Base-by-base conservation (phyloP, 805 yeast species). In the Suhomyces prunicola region DNA sequence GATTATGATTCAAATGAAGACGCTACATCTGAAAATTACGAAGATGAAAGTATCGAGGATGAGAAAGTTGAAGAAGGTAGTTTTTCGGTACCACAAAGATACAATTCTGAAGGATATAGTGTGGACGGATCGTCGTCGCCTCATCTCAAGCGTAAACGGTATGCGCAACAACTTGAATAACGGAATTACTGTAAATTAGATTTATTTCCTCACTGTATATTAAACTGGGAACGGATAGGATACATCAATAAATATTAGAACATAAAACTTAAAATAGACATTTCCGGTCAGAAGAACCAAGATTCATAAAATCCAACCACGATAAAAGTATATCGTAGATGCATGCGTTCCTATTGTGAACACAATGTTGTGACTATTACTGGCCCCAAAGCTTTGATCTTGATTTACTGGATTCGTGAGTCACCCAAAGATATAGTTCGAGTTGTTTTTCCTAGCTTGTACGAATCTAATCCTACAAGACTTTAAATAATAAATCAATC, bases 41-140 rank as follows among this genome's bases (percentile, higher is more conserved):
- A 56, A 23, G 58, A 52, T 10, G 60, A 56, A 13, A 29, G 33
- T 31, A 57, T 53, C 10, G 55, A 49, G 9, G 54, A 54, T 3
- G 52, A 51, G 27, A 56, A 53, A n/a, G 53, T 39, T 27, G 54
- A 47, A 19, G 52, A 51, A 13, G 54, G 57, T 29, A 54, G 52
- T 15, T 55, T 53, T 10, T 48, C 48, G 22, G 54, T 46, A 26
- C 47, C 48, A 48, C 49, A 54, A 45, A 49, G 24, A 41, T 52
- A 50, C 57, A 52, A 51, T 33, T 19, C 48, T 4, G 36, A 47
- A 6, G 71, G 72, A 9, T 58, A 56, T 44, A 63, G 65, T 52
- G 44, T 57, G 9, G 67, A 65, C 50, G 64, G 66, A 10, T 59
- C 69, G 5, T 62, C 69, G 6, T 66, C 70, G 6, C 72, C 73